These are phyloP conservation scores for Fusarium sp. DNA, from an alignment of 2,329 filamentous ascomycete species.

Conservation along the genomic window DNA sequence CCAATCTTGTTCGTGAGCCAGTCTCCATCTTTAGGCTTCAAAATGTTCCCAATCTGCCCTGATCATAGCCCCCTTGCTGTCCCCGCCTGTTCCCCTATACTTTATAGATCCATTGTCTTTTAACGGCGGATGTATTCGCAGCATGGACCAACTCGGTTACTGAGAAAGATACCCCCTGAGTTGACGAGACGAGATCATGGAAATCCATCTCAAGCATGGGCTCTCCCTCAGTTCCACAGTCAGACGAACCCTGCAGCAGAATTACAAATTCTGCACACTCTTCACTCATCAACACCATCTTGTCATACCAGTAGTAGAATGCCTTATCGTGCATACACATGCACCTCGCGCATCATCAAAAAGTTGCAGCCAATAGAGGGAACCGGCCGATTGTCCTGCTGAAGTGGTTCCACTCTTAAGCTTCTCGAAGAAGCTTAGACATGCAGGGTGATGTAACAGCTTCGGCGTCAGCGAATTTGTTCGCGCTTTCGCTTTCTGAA, in stretches of 20 bases:
- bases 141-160: conserved; percentile 22
- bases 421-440: conserved; percentile 32
- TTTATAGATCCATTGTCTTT: conserved; percentile 21
- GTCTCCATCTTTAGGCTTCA: conserved; percentile 43
- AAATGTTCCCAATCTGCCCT: conserved; percentile 23
- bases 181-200: background rate
- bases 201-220: background rate
- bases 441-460: conserved; percentile 47
- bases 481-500: conserved; percentile 3
- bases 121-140: conserved; percentile 1
- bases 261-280: background rate
- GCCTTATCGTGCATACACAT: conserved; percentile 10
- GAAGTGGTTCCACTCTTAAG: conserved; percentile 15
- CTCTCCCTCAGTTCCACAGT: background rate
- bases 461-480: conserved; percentile 34
- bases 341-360: conserved; percentile 14
- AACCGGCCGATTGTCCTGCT: conserved; percentile 36
- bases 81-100: conserved; percentile 23
- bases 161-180: conserved; percentile 20
- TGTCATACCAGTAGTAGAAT: background rate
- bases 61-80: conserved; percentile 7
- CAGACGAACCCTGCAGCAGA: background rate
- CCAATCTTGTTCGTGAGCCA: conserved; percentile 4
- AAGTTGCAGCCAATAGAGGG: conserved; percentile 21
- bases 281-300: conserved; percentile 8